These are phyloP conservation scores for Crucibulum parvulum DNA, from an alignment of 1,284 basidiomycete genomes.

Conservation along the genomic window DNA sequence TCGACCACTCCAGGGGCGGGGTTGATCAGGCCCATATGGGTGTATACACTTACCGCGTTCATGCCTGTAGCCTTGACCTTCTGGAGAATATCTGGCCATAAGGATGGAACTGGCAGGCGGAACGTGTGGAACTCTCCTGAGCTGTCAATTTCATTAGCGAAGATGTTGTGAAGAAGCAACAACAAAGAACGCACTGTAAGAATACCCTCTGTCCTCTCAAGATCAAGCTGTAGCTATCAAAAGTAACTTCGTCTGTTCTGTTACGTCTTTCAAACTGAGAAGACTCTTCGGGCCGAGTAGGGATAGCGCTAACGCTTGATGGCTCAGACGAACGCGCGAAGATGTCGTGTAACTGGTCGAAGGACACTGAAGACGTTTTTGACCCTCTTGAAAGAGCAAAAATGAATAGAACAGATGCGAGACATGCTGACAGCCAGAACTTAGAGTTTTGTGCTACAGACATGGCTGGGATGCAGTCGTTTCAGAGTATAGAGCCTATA, in stretches of 20 bases:
- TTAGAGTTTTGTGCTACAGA: too few species aligned
- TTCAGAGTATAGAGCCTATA: too few species aligned
- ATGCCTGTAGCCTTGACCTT: conserved; percentile 85
- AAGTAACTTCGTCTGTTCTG: conserved; percentile 50
- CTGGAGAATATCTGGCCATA: conserved; percentile 86
- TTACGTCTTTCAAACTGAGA: background rate
- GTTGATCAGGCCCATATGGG: conserved; percentile 78
- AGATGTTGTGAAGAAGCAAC: background rate
- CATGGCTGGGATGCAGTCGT: too few species aligned
- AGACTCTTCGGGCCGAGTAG: background rate
- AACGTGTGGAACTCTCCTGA: conserved; percentile 87
- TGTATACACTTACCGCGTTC: conserved; percentile 79
- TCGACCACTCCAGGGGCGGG: conserved; percentile 79
- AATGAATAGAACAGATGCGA: too few species aligned
- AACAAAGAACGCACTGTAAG: conserved; percentile 48
- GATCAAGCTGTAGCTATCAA: conserved; percentile 65
- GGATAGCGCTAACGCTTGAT: background rate
- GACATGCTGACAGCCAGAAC: too few species aligned
- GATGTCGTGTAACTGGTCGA: conserved; percentile 13
- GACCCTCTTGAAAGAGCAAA: too few species aligned
- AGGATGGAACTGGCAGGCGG: conserved; percentile 77
- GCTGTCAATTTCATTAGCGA: conserved; percentile 26
- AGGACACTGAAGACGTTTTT: conserved; percentile 5
- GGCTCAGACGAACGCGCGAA: conserved; percentile 9
- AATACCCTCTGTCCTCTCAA: conserved; percentile 62